Evolutionary conservation across 495 filamentous ascomycete genomes (phyloP).

Genomic region (Aspergillus kassunensis): DNA sequence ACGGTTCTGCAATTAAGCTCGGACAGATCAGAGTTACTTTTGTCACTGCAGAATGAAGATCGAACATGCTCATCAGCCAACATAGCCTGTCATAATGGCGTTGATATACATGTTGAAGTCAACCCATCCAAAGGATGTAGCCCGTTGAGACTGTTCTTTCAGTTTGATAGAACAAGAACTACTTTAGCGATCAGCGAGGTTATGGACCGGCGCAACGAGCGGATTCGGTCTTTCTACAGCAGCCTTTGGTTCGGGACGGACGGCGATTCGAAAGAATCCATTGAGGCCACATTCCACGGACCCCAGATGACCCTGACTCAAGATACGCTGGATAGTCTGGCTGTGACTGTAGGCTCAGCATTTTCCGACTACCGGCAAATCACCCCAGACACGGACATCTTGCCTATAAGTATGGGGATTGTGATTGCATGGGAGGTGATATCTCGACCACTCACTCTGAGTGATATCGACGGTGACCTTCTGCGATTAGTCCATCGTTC

Average conservation of each 20-base stretch:
- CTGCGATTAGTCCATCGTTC: conserved; percentile 32
- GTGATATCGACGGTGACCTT: conserved; percentile 24
- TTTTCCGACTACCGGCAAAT: conserved; percentile 13
- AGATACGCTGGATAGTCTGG: conserved; percentile 5
- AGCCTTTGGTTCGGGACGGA: conserved; percentile 84
- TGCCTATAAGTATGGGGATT: conserved; percentile 24
- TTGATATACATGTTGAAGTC: conserved; percentile 10
- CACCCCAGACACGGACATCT: conserved; percentile 1
- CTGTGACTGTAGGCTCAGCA: conserved; percentile 7
- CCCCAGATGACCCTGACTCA: conserved; percentile 13
- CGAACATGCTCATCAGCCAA: not conserved
- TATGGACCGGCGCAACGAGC: conserved; percentile 78
- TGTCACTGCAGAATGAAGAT: not conserved
- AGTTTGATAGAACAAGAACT: conserved; percentile 69
- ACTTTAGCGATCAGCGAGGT: conserved; percentile 79
- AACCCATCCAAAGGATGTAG: not conserved
- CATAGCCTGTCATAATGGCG: conserved; percentile 9
- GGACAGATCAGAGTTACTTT: conserved; percentile 6
- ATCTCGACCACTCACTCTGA: conserved; percentile 22
- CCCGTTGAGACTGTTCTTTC: conserved; percentile 63
- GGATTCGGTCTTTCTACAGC: conserved; percentile 91
- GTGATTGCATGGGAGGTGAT: conserved; percentile 31
- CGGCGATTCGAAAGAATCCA: not conserved
- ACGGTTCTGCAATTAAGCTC: not conserved
- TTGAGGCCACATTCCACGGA: conserved; percentile 48